A percentile compares a stretch with the other conserved stretches of the same genome.
Conservation (phyloP, 768 basidiomycete species). For the Lactifluus pinguis region DNA sequence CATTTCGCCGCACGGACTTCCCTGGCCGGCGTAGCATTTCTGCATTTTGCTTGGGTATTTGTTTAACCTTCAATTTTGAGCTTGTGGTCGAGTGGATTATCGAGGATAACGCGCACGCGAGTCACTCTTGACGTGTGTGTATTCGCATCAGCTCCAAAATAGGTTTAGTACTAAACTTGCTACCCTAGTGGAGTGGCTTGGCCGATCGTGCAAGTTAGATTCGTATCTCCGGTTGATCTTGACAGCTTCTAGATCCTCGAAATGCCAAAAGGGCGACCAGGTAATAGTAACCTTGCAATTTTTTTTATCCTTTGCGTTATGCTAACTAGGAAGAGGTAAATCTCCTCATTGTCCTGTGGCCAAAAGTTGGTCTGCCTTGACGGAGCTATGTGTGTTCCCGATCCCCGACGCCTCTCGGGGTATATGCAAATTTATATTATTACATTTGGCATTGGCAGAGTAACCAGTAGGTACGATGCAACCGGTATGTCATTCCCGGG, state of each 20-base stretch:
- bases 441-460: neutral
- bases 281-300: neutral
- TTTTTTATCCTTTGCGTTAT: neutral
- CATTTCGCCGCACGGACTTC: slow-evolving; percentile 1
- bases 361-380: neutral
- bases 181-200: neutral
- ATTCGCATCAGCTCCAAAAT: neutral
- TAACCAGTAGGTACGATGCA: neutral
- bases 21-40: neutral
- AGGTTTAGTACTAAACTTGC: neutral
- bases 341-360: neutral
- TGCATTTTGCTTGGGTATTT: neutral
- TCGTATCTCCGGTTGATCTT: neutral
- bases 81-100: neutral
- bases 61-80: neutral
- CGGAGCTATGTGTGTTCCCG: neutral
- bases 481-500: neutral
- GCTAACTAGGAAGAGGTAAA: neutral
- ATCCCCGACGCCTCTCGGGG: neutral
- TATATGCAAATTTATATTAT: neutral
- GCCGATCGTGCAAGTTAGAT: neutral
- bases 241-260: neutral
- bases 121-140: too few species aligned
- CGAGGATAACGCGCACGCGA: too few species aligned
- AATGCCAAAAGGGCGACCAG: neutral